Evolutionary conservation across 257 asterid genomes (phyloP), one percentile per base, ranked within the genome.

Genomic region (Gentiana straminea): DNA sequence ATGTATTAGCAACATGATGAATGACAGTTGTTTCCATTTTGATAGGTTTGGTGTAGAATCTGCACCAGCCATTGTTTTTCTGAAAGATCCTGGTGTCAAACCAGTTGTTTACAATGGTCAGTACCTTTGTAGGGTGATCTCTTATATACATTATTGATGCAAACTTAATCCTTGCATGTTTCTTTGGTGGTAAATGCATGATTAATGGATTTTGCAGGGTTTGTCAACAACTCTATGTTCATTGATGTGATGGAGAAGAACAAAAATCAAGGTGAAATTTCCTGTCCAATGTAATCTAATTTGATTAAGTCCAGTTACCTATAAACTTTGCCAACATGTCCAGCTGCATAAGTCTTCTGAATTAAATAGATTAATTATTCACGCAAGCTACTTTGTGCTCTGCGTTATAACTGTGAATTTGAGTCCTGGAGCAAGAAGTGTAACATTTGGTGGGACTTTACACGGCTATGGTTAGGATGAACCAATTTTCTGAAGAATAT

Each of bases 1-100:
- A 5, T 60, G 38, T 11, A 57, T 3, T 51, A 43, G 54, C 8
- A 11, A 46, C 39, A 59, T 39, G 33, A 52, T 62, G 9, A 10
- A 50, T 57, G 37, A 41, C 34, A 35, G 51, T 66, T 56, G 65
- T 46, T 13, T 64, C n/a, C 45, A 54, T 69, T 51, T 35, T 47
- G 58, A 72, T 80, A 87, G 98, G 83, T 80, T 88, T 32, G 94
- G 93, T 13, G 94, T 92, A 60, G 95, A 85, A 68, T 88, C 91
- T 66, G 94, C 97, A 55, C 97, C 98, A 32, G 93, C 97, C 50
- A 70, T 92, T 47, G 95, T 88, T 62, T 76, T 88, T 70, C 62
- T 92, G 69, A 92, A 68, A 77, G 98, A 92, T 69, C 91, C 98
- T 3, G 98, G 98, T 58, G 78, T 88, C 66, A 78, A 77, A 69